These are phyloP conservation scores for Fusarium piperis DNA, from an alignment of 2,329 filamentous ascomycete species.

Conservation along the genomic window DNA sequence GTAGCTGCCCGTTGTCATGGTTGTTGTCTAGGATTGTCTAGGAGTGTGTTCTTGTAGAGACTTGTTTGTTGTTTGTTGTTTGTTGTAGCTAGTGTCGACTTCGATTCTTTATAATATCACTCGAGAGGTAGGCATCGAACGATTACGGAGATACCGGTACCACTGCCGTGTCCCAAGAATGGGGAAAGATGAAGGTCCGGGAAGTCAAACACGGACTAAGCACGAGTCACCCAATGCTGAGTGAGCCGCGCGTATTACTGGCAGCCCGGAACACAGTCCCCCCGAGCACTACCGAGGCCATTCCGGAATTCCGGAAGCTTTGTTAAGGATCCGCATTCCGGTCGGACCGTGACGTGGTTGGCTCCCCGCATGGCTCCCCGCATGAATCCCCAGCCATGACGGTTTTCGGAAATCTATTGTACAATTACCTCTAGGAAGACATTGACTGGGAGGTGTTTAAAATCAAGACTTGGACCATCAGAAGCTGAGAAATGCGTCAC, in stretches of 20 bases:
- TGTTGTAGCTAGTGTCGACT: background rate
- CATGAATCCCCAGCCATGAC: background rate
- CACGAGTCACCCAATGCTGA: background rate
- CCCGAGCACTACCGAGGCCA: background rate
- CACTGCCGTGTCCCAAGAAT: background rate
- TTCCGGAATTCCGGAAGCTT: background rate
- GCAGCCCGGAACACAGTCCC: background rate
- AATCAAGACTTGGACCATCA: background rate
- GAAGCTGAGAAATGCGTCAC: conserved; percentile 2
- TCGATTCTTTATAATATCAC: background rate
- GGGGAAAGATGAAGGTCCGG: background rate
- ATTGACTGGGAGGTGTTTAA: background rate
- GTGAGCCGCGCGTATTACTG: background rate
- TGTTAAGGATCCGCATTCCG: conserved; percentile 20
- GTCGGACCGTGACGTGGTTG: conserved; percentile 34
- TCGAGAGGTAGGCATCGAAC: background rate
- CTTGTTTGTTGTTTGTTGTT: fast-evolving
- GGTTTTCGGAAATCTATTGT: background rate
- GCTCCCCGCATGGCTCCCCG: background rate
- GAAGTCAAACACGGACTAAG: background rate
- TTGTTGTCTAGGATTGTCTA: background rate
- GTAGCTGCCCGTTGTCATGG: conserved; percentile 19
- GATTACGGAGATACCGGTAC: background rate
- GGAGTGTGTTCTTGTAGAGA: background rate
- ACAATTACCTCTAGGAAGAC: conserved; percentile 1